phyloP scores from a whole-genome alignment of 768 basidiomycete genomes.

The Favolaschia claudopus region DNA sequence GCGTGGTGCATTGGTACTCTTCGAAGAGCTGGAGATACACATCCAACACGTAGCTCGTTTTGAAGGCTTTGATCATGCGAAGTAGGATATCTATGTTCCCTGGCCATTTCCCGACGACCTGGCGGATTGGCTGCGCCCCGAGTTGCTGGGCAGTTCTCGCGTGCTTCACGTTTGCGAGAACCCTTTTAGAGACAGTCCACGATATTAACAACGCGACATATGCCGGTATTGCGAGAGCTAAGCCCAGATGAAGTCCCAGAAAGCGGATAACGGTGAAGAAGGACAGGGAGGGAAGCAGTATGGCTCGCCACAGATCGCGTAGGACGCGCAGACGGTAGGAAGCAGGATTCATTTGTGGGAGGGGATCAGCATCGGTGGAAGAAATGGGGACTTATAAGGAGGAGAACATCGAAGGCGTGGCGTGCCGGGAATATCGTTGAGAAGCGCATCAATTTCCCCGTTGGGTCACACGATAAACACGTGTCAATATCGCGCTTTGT shows the following conservation, averaged over 20 bases:
- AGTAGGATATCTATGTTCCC: conserved; percentile 79
- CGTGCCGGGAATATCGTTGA: too few relatives aligned
- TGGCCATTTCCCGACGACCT: conserved; percentile 74
- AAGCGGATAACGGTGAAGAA: conserved; percentile 41
- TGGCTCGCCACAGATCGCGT: conserved; percentile 50
- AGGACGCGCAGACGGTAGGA: conserved; percentile 60
- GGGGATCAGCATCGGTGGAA: background rate
- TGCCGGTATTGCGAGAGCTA: conserved; percentile 41
- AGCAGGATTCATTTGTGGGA: conserved; percentile 44
- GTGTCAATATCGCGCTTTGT: too few relatives aligned
- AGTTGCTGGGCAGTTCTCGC: conserved; percentile 53
- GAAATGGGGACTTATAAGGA: too few relatives aligned
- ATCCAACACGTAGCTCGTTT: conserved; percentile 66
- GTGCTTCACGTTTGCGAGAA: conserved; percentile 46
- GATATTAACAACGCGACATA: conserved; percentile 51
- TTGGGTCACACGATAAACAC: too few relatives aligned
- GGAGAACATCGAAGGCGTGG: too few relatives aligned
- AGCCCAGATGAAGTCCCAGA: conserved; percentile 41
- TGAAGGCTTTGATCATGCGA: conserved; percentile 60
- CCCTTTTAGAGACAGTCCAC: conserved; percentile 45
- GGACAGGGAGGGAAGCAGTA: conserved; percentile 49
- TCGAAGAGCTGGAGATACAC: conserved; percentile 72
- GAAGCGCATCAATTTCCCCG: too few relatives aligned
- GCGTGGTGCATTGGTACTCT: conserved; percentile 73
- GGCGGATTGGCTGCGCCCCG: conserved; percentile 60